Base-by-base conservation (phyloP, 2,329 filamentous ascomycete species). In the Botryotinia narcissicola region DNA sequence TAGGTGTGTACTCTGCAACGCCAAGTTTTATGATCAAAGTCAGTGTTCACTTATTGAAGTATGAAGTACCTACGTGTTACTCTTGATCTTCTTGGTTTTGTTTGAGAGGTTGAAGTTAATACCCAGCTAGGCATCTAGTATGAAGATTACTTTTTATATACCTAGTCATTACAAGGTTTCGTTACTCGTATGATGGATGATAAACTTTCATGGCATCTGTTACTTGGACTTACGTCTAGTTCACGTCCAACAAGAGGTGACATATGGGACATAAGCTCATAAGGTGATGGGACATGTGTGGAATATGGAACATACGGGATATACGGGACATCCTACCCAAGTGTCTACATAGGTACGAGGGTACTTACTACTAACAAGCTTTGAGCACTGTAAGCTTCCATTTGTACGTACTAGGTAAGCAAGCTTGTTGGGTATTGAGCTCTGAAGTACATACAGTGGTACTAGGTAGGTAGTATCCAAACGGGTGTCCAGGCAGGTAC, bases 1-100 rank as follows among this genome's bases (percentile, higher is more conserved):
- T 37, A n/a, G 48, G 25, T 16, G n/a, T 57, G 51, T 9, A 8
- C 48, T 54, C 25, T 54, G 48, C 48, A 29, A 57, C 51, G 51
- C 51, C 51, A 57, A 57, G n/a, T 29, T 57, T 29, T 9, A 29
- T 9, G 8, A 16, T 18, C 4, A 29, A 9, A 57, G 51, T 29
- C n/a, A 32, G n/a, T 57, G 16, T 57, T 57, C n/a, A 3, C 51
- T 57, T 29, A 1, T 57, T n/a, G 64, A 68, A 51, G 48, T 12
- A 18, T 35, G 48, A 48, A 54, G 64, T 54, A 68, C 51, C n/a
- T 57, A 57, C 64, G 48, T 32, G 64, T 51, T 51, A 35, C 64
- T 62, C 60, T n/a, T n/a, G 37, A 40, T 25, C 25, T 62, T 16
- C 60, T 42, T 62, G 60, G 60, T 18, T 40, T 62, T 40, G 35